A percentile compares a stretch with the other conserved stretches of the same genome.
Evolutionary conservation across 352 stramenopile genomes (phyloP).

Genomic region (Thraustochytrium aureum): DNA sequence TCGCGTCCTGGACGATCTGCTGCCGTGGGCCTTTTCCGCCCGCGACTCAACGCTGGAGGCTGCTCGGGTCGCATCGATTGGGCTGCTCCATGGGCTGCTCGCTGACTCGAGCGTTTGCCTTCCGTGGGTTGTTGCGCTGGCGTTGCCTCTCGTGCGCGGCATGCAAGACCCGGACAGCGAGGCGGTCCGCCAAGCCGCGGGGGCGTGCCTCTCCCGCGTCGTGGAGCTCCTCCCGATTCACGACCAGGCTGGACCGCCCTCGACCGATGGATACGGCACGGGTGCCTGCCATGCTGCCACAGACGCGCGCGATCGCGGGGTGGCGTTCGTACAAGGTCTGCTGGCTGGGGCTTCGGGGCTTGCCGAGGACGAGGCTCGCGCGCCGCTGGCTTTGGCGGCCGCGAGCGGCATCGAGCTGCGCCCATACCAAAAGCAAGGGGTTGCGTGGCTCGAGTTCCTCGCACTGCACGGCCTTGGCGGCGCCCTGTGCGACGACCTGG

Average conservation of each 20-base stretch:
- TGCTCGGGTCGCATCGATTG: too few species aligned
- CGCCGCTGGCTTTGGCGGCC: constrained; percentile 66
- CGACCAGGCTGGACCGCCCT: too few species aligned
- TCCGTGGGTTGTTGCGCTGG: background rate
- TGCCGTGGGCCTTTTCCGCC: too few species aligned
- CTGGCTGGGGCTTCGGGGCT: background rate
- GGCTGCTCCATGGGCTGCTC: background rate
- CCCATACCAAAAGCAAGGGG: constrained; percentile 96
- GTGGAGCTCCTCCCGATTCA: constrained; percentile 25
- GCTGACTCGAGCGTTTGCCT: too few species aligned
- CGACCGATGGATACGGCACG: too few species aligned
- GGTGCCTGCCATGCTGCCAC: background rate
- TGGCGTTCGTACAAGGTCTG: background rate
- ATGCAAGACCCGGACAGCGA: background rate
- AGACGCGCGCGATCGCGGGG: background rate
- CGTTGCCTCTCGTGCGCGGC: background rate
- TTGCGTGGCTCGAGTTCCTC: constrained; percentile 98
- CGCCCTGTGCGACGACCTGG: constrained; percentile 73
- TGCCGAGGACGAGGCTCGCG: constrained; percentile 41
- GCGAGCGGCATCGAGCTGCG: constrained; percentile 78
- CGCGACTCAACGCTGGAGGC: too few species aligned
- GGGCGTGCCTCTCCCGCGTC: background rate
- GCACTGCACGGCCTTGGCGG: constrained; percentile 88
- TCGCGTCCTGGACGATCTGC: too few species aligned
- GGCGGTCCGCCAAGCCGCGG: background rate